Percentiles rank a stretch among this genome's conserved stretches.
phyloP scores from a whole-genome alignment of 768 basidiomycete genomes.

The Boletus rubroflammeus region DNA sequence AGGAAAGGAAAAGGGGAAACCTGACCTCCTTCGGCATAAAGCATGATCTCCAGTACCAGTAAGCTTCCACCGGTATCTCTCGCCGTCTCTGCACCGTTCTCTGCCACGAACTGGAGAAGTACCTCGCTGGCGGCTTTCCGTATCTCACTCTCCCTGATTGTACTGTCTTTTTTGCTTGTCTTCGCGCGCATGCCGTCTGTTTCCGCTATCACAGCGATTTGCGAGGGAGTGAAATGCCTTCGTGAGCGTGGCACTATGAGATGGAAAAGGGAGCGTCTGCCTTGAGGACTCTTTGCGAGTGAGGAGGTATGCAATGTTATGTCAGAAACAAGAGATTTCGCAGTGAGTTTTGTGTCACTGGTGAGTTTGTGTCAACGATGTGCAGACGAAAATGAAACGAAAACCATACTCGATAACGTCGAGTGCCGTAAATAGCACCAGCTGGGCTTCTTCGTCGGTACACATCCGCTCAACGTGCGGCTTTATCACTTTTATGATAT shows the following conservation, averaged over 20 bases:
- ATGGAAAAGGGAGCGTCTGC: conserved; percentile 79
- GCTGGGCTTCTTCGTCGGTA: conserved; percentile 83
- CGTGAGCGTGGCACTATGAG: conserved; percentile 79
- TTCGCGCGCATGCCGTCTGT: conserved; percentile 63
- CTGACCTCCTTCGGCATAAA: conserved; percentile 81
- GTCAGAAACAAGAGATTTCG: conserved; percentile 73
- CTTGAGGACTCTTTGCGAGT: conserved; percentile 62
- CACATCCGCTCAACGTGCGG: conserved; percentile 89
- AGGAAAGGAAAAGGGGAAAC: conserved; percentile 16
- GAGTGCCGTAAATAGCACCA: conserved; percentile 84
- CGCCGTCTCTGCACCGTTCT: conserved; percentile 57
- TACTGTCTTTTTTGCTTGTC: conserved; percentile 82
- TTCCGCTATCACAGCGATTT: conserved; percentile 66
- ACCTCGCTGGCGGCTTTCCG: conserved; percentile 68
- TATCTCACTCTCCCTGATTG: conserved; percentile 65
- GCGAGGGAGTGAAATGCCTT: conserved; percentile 83
- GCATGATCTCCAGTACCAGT: conserved; percentile 76
- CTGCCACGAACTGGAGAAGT: conserved; percentile 65
- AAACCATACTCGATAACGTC: conserved; percentile 80
- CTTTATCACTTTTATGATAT: conserved; percentile 83
- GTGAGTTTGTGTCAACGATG: not conserved
- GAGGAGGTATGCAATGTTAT: conserved; percentile 57
- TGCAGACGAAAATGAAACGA: not conserved
- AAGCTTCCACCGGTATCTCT: conserved; percentile 79
- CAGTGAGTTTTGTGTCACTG: conserved; percentile 88